Base-by-base conservation (phyloP, 257 asterid species). In the Fraxinus anomala region DNA sequence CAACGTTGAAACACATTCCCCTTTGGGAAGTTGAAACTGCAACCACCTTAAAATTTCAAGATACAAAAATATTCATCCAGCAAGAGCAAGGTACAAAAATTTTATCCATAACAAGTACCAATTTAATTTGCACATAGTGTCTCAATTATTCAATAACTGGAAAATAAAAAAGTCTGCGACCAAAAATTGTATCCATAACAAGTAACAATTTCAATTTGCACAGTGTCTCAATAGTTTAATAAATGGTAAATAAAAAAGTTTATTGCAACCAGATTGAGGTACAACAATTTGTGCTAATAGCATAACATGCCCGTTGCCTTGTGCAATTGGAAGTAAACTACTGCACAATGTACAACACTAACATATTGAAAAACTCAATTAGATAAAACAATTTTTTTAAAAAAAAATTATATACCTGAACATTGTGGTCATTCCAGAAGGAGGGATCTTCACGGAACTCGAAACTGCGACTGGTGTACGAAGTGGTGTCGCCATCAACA, bases 381-480 rank as follows among this genome's bases (percentile, higher is more conserved):
- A 23, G 26, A 63, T 47, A 65, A 80, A 73, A 59, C 63, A 19
- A 59, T 72, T 4, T 47, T 39, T 7, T 28, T 23, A 31, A 42
- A 61, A 42, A 33, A 42, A 28, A 24, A 1, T 19, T 1, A 65
- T 2, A 14, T 59, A 94, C 98, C 94, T 94, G 98, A 82, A 94
- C 93, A 80, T 85, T 94, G 26, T 92, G 97, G 34, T 94, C 97
- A 73, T 91, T 89, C 98, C 98, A 92, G 59, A 94, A 92, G 26
- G 88, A 82, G 11, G 96, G 98, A 79, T 92, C 97, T 26, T 87
- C 92, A 2, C 75, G 77, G 68, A 92, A 92, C 78, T 94, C 97
- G 19, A 94, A 94, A 73, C 86, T 87, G 49, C 91, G 83, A 51
- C 44, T 47, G 2, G 70, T 59, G 72, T 51, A 70, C 21, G 80